phyloP scores from a whole-genome alignment of 352 stramenopile species.

The Pythium grandisporangium region DNA sequence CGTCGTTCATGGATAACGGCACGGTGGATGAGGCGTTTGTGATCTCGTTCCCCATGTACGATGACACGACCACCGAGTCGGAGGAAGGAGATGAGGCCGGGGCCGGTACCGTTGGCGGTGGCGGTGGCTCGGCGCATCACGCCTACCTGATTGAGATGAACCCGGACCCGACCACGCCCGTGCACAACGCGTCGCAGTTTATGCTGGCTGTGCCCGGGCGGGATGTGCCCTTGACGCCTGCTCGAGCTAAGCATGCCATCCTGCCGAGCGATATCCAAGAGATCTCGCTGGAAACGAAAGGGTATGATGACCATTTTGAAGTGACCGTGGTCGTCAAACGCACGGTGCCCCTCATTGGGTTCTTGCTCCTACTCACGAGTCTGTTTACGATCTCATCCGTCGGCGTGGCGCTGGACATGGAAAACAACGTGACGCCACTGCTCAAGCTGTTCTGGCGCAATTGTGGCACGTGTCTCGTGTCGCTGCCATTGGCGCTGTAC shows the following conservation, averaged over 20 bases:
- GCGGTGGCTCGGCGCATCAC: background rate
- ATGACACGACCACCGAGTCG: slow-evolving; percentile 45
- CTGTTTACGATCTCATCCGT: slow-evolving; percentile 74
- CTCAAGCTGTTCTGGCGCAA: slow-evolving; percentile 87
- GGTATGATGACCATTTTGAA: slow-evolving; percentile 59
- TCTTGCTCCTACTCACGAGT: slow-evolving; percentile 49
- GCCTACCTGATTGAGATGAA: slow-evolving; percentile 81
- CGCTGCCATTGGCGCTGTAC: slow-evolving; percentile 33
- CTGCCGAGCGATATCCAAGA: slow-evolving; percentile 63
- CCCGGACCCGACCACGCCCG: slow-evolving; percentile 31
- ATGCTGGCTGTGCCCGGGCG: slow-evolving; percentile 61
- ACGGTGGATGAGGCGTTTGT: slow-evolving; percentile 33
- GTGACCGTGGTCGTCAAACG: slow-evolving; percentile 64
- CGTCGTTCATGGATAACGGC: slow-evolving; percentile 12
- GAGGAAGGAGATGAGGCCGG: no score
- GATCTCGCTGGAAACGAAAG: slow-evolving; percentile 62
- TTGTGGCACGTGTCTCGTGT: slow-evolving; percentile 46
- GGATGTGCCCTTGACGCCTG: slow-evolving; percentile 10
- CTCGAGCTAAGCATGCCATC: slow-evolving; percentile 19
- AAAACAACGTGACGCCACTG: slow-evolving; percentile 45
- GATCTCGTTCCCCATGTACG: slow-evolving; percentile 66
- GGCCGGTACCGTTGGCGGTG: no score
- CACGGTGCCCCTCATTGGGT: slow-evolving; percentile 58
- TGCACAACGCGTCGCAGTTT: slow-evolving; percentile 34
- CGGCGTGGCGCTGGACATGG: slow-evolving; percentile 63